Evolutionary conservation across 495 filamentous ascomycete genomes (phyloP).

Genomic region (Neurospora terricola): DNA sequence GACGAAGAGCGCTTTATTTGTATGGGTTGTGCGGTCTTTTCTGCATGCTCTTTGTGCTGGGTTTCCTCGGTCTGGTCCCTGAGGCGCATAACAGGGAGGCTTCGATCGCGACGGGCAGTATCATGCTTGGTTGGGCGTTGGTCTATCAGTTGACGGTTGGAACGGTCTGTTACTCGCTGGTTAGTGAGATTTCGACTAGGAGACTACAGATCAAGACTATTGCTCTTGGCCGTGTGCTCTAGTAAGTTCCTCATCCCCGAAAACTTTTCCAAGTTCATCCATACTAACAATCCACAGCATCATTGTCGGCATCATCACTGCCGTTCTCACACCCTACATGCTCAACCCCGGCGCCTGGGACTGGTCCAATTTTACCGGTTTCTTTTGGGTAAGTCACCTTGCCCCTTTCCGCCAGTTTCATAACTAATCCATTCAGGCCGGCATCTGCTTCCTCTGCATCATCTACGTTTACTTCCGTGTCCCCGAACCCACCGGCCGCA

Average conservation of each 20-base stretch:
- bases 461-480: slow-evolving; percentile 68
- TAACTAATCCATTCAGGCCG: slow-evolving; percentile 27
- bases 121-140: slow-evolving; percentile 64
- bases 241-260: slow-evolving; percentile 27
- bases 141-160: slow-evolving; percentile 70
- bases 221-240: slow-evolving; percentile 54
- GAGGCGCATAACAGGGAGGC: slow-evolving; percentile 40
- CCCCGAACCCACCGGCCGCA: slow-evolving; percentile 59
- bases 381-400: slow-evolving; percentile 57
- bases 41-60: slow-evolving; percentile 59
- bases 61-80: slow-evolving; percentile 59
- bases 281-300: slow-evolving; percentile 36
- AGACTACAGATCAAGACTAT: slow-evolving; percentile 69
- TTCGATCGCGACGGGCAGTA: slow-evolving; percentile 56
- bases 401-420: neutral
- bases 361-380: slow-evolving; percentile 70
- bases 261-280: neutral
- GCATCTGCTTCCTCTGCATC: slow-evolving; percentile 61
- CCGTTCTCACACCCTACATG: slow-evolving; percentile 67
- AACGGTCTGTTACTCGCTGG: slow-evolving; percentile 69
- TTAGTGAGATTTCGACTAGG: slow-evolving; percentile 63
- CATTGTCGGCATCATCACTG: slow-evolving; percentile 57
- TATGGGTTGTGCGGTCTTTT: slow-evolving; percentile 57
- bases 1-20: slow-evolving; percentile 62
- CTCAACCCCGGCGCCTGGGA: slow-evolving; percentile 64